Evolutionary conservation across 805 yeast species (phyloP).

Genomic region (Cyberlindnera mrakii): DNA sequence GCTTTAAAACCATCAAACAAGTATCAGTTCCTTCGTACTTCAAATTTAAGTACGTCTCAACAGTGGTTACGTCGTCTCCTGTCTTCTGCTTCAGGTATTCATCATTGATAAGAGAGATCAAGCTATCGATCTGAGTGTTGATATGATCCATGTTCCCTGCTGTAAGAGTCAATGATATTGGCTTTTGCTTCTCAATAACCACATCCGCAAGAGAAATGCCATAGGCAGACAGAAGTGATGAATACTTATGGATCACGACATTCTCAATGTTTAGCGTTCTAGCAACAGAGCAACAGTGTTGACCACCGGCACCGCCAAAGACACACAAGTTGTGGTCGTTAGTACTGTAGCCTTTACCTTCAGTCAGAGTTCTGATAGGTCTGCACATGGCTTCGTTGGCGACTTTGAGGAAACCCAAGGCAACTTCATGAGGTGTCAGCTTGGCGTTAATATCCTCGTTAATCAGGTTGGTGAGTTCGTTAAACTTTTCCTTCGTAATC

Average conservation of each 20-base stretch:
- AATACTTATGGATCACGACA: conserved; percentile 40
- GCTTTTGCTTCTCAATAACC: conserved; percentile 24
- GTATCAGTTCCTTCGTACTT: conserved; percentile 43
- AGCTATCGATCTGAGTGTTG: conserved; percentile 6
- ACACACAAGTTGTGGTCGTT: conserved; percentile 38
- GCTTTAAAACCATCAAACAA: conserved; percentile 28
- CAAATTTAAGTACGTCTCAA: conserved; percentile 32
- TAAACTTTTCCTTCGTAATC: conserved; percentile 29
- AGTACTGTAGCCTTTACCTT: conserved; percentile 38
- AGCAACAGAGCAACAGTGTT: conserved; percentile 38
- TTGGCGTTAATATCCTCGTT: conserved; percentile 27
- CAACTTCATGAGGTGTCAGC: conserved; percentile 37
- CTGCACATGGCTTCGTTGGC: conserved; percentile 43
- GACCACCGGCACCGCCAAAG: conserved; percentile 48
- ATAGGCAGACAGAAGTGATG: conserved; percentile 42
- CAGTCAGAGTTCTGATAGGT: conserved; percentile 41
- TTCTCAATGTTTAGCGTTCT: conserved; percentile 33
- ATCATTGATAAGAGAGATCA: conserved; percentile 6
- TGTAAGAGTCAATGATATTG: conserved; percentile 24
- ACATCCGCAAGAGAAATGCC: conserved; percentile 38
- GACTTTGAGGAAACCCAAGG: conserved; percentile 39
- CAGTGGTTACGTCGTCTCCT: conserved; percentile 19
- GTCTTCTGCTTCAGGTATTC: conserved; percentile 20
- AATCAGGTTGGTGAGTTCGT: conserved; percentile 31
- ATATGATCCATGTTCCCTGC: conserved; percentile 10